phyloP scores from a whole-genome alignment of 805 yeast species.

The Hanseniaspora hatyaiensis region DNA sequence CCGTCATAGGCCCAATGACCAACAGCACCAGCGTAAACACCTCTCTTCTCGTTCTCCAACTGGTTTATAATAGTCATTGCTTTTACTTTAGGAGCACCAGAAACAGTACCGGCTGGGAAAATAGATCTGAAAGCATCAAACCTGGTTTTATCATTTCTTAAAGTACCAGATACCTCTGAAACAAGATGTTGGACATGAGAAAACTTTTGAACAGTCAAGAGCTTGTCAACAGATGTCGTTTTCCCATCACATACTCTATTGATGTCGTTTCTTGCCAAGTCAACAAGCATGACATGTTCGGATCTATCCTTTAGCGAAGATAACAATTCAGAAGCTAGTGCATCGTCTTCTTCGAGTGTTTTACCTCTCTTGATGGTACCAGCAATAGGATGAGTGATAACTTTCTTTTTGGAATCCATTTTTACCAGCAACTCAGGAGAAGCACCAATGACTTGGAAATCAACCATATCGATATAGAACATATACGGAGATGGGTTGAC shows the following conservation, averaged over 20 bases:
- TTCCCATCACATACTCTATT: conserved; percentile 86
- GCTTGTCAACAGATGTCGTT: conserved; percentile 74
- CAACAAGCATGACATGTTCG: conserved; percentile 97
- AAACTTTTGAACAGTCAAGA: conserved; percentile 82
- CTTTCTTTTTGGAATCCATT: conserved; percentile 56
- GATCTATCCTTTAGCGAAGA: conserved; percentile 84
- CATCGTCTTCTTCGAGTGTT: conserved; percentile 84
- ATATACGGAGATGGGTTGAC: conserved; percentile 97
- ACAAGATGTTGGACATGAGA: conserved; percentile 96
- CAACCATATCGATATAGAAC: conserved; percentile 83
- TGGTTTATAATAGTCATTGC: conserved; percentile 94
- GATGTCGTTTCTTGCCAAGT: conserved; percentile 90
- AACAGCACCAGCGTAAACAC: conserved; percentile 97
- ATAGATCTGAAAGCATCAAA: conserved; percentile 96
- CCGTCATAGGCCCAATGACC: conserved; percentile 97
- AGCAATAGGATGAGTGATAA: conserved; percentile 94
- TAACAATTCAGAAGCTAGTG: conserved; percentile 59
- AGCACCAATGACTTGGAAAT: conserved; percentile 93
- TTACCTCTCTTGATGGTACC: conserved; percentile 89
- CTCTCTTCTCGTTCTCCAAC: conserved; percentile 82
- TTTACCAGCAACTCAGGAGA: conserved; percentile 90
- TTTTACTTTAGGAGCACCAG: conserved; percentile 94
- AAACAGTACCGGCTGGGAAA: conserved; percentile 98
- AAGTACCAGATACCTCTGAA: conserved; percentile 84
- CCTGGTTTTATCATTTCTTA: conserved; percentile 71